Conservation (phyloP, 257 asterid genomes). For the Cordia subcordata region DNA sequence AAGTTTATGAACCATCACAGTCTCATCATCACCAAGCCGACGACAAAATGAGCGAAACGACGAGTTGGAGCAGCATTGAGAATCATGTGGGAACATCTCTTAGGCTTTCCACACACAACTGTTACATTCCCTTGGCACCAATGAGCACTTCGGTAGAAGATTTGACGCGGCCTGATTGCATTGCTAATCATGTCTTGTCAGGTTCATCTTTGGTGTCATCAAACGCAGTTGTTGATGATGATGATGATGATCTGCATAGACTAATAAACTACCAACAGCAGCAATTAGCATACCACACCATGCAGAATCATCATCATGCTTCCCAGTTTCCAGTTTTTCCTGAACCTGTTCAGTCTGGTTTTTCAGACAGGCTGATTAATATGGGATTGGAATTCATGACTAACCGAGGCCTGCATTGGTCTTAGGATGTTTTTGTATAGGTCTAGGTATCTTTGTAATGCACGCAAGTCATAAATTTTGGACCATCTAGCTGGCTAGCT, state of each 20-base stretch:
- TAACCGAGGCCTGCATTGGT: too few species aligned
- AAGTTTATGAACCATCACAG: too few species aligned
- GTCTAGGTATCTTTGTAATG: too few species aligned
- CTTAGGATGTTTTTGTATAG: too few species aligned
- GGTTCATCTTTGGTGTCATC: constrained; percentile 19
- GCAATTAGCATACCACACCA: constrained; percentile 14
- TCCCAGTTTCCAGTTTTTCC: not conserved
- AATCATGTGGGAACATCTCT: constrained; percentile 36
- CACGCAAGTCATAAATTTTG: too few species aligned
- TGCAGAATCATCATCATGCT: not conserved
- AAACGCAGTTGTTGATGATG: constrained; percentile 15
- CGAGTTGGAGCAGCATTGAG: constrained; percentile 43
- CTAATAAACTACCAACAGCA: constrained; percentile 41
- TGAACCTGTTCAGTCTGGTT: not conserved
- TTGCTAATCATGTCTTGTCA: constrained; percentile 25
- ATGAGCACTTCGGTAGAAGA: constrained; percentile 11
- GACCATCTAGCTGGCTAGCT: too few species aligned
- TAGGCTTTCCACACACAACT: constrained; percentile 35
- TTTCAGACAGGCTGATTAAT: constrained; percentile 20
- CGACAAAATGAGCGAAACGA: too few species aligned
- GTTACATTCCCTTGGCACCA: constrained; percentile 22
- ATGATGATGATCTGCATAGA: constrained; percentile 65
- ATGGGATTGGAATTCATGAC: constrained; percentile 81
- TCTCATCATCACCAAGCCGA: too few species aligned
- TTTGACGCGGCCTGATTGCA: constrained; percentile 19